A percentile compares a stretch with the other conserved stretches of the same genome.
These are phyloP conservation scores for Chaetomium sp. DNA, from an alignment of 2,329 filamentous ascomycete genomes.

Conservation along the genomic window DNA sequence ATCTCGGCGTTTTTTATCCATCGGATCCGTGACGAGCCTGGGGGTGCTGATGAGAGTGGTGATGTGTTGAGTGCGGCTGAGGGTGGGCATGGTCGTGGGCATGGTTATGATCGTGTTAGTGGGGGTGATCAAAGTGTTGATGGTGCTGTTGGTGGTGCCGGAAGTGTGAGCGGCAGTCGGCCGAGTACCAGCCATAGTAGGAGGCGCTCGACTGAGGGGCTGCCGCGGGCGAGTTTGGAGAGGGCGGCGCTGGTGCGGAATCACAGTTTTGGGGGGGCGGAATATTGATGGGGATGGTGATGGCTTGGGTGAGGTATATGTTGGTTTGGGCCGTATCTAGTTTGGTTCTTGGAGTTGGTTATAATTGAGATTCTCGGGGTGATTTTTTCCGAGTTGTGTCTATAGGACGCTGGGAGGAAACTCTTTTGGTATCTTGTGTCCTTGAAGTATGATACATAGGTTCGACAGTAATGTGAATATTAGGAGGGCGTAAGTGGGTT, in stretches of 20 bases:
- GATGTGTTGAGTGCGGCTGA: slow-evolving; percentile 38
- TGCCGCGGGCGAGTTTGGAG: slow-evolving; percentile 38
- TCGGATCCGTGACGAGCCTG: slow-evolving; percentile 56
- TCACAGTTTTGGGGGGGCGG: slow-evolving; percentile 44
- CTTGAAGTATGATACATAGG: too few species aligned
- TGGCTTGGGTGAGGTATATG: neutral
- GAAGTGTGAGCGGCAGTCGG: slow-evolving; percentile 28
- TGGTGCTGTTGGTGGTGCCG: too few species aligned
- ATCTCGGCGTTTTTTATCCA: slow-evolving; percentile 68
- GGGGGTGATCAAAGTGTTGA: too few species aligned
- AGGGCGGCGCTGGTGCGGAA: slow-evolving; percentile 42
- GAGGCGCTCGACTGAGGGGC: slow-evolving; percentile 37
- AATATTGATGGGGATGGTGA: slow-evolving; percentile 32
- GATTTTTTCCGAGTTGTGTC: too few species aligned
- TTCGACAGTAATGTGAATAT: too few species aligned
- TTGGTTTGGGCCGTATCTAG: neutral
- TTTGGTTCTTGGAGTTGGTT: neutral
- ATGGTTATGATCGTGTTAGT: too few species aligned
- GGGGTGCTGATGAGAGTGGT: slow-evolving; percentile 23
- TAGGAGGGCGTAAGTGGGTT: too few species aligned
- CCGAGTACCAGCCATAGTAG: slow-evolving; percentile 30
- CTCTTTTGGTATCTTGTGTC: too few species aligned
- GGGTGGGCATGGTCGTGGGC: slow-evolving; percentile 19
- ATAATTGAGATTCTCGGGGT: too few species aligned
- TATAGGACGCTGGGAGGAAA: too few species aligned